phyloP scores from a whole-genome alignment of 768 basidiomycete genomes.

The Dendrothele bispora region DNA sequence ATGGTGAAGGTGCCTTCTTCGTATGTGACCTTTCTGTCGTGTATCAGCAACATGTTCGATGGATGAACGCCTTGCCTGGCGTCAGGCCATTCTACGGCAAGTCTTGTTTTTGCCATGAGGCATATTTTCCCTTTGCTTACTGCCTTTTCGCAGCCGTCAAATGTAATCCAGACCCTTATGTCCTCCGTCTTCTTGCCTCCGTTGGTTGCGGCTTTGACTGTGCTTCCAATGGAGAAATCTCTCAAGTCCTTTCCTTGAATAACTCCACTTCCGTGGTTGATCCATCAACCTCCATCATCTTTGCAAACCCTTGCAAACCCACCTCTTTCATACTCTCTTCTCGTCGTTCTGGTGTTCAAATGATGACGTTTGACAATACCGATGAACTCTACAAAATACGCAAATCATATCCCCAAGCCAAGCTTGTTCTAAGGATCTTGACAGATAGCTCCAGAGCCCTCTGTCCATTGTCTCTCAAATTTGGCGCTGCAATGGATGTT shows the following conservation, averaged over 20 bases:
- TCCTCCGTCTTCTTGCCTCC: conserved; percentile 86
- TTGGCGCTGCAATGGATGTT: conserved; percentile 83
- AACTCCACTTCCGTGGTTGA: too few species aligned
- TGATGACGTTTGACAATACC: conserved; percentile 98
- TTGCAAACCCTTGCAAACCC: conserved; percentile 99
- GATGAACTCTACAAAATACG: conserved; percentile 96
- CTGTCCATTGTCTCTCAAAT: conserved; percentile 93
- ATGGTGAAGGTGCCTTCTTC: conserved; percentile 94
- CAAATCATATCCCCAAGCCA: conserved; percentile 74
- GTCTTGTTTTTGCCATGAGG: conserved; percentile 25
- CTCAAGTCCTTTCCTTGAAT: conserved; percentile 70
- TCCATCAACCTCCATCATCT: conserved; percentile 86
- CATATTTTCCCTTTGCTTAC: conserved; percentile 25
- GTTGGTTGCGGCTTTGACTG: conserved; percentile 96
- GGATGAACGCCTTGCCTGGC: conserved; percentile 74
- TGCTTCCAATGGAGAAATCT: conserved; percentile 93
- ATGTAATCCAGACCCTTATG: conserved; percentile 96
- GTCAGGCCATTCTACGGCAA: conserved; percentile 94
- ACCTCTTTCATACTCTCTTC: conserved; percentile 89
- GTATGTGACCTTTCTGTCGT: conserved; percentile 91
- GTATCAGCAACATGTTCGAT: conserved; percentile 81
- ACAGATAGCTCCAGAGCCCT: conserved; percentile 97
- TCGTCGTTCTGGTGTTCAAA: conserved; percentile 74
- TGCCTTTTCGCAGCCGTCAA: conserved; percentile 70
- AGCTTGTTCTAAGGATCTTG: conserved; percentile 90